Evolutionary conservation across 2,329 filamentous ascomycete species (phyloP), one percentile per base, ranked within the genome.

Genomic region (Macrophomina phaseolina): DNA sequence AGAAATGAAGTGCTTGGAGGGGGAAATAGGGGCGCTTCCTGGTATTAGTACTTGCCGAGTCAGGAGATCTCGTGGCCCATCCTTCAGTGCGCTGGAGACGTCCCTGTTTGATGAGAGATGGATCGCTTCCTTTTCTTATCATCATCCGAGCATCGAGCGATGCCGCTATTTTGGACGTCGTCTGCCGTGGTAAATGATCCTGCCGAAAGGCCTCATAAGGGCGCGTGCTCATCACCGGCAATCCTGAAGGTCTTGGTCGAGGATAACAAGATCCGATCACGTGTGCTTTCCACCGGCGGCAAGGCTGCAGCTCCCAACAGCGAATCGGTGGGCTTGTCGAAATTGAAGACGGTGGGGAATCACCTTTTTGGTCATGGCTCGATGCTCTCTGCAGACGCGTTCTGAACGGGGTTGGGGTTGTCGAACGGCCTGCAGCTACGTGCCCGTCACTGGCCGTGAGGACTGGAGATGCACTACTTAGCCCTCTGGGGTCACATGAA

Each of bases 11-110:
- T 46, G 56, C 56, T 61, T 61, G 56, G 56, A n/a, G 42, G 38
- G 23, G 55, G 23, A 46, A 61, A 46, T 46, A 61, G 56, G 56
- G 56, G 56, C 56, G 56, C 40, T 46, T 18, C 56, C 56, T 61
- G 56, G 56, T 61, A 46, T 18, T 61, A 42, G 23, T 12, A 16
- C 28, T 46, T 61, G 16, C 40, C 40, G 42, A 48, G 56, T 61
- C 40, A 61, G 56, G 56, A 46, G 14, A 61, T 61, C 28, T 14
- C 28, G 18, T 16, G 42, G 56, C 34, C 14, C 52, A 55, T 46
- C 56, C 16, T 36, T 61, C 56, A 46, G 23, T 48, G 56, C 40
- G 40, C 40, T 48, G 23, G 49, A 45, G 42, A 23, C 23, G 23
- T n/a, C 56, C 42, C 56, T 36, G 38, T 45, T 61, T 40, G 56